Evolutionary conservation across 169 alveolate genomes (phyloP), one percentile per base, ranked within the genome.

Genomic region (Blepharisma undulans): DNA sequence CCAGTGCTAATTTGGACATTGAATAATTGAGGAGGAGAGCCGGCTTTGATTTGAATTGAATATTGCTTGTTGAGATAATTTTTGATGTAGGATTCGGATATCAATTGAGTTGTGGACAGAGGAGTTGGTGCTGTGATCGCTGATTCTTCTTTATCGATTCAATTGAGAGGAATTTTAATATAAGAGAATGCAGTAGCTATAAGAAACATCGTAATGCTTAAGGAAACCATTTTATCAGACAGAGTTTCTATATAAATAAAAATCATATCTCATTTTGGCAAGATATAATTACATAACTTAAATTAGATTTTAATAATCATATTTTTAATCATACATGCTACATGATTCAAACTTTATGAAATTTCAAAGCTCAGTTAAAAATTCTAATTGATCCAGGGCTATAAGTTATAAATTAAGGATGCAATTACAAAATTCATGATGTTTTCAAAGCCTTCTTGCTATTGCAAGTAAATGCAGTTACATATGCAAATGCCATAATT

Each of bases 21-120:
- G 25, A 86, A 61, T 21, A 19, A 19, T 84, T 86, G 82, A 5
- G 90, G 48, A n/a, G 90, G 90, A 59, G 76, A 25, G 3, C 90
- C 90, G 8, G 61, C 84, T 4, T 25, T 60, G 29, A 86, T 5
- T 71, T 59, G 60, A 19, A 12, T 59, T 4, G 21, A n/a, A 22
- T 86, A 86, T 22, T 86, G 71, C 27, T 60, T 22, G 7, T 86
- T 60, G 12, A 18, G 4, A 16, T 22, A 82, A n/a, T 59, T 82
- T 29, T 10, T 4, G 6, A 72, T 21, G 25, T 4, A 22, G 10
- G 79, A 72, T 5, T 4, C 6, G 4, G 79, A 21, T 6, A 78
- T 4, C 22, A 78, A 33, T 6, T 27, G 27, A 21, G 22, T n/a
- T 14, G 6, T 22, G 4, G 3, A 7, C 10, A 78, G 33, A 78